Conservation (phyloP, 345 rosid species). For the Mallotus nudiflorus region DNA sequence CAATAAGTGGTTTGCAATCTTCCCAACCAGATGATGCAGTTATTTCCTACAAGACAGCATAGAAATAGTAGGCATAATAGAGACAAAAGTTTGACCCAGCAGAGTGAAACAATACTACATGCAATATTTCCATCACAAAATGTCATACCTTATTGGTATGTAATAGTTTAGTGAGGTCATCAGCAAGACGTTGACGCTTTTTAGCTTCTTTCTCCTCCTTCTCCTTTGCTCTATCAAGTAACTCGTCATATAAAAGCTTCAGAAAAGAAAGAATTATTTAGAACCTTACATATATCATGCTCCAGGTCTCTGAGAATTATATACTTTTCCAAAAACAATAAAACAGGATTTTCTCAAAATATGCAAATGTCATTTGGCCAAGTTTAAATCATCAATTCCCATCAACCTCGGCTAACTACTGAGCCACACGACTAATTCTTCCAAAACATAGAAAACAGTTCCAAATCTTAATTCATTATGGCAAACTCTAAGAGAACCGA, state of each 20-base stretch:
- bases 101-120: not conserved
- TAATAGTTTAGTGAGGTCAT: conserved; percentile 76
- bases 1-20: conserved; percentile 64
- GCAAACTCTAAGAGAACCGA: not conserved
- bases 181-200: conserved; percentile 81
- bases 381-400: not conserved
- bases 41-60: conserved; percentile 61
- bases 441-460: not conserved
- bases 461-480: not conserved
- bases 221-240: conserved; percentile 83
- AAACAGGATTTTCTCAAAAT: no score
- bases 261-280: conserved; percentile 12
- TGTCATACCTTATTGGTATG: conserved; percentile 63
- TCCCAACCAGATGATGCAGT: conserved; percentile 82
- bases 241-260: conserved; percentile 83
- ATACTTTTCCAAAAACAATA: no score
- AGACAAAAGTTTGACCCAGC: not conserved
- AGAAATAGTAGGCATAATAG: not conserved
- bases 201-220: conserved; percentile 96
- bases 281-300: not conserved
- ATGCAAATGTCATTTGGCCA: not conserved
- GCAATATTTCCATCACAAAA: conserved; percentile 2
- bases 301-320: no score
- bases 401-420: not conserved
- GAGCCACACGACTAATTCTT: not conserved